Conservation (phyloP, 2,329 filamentous ascomycete genomes). For the Ophiocordyceps sinensis region DNA sequence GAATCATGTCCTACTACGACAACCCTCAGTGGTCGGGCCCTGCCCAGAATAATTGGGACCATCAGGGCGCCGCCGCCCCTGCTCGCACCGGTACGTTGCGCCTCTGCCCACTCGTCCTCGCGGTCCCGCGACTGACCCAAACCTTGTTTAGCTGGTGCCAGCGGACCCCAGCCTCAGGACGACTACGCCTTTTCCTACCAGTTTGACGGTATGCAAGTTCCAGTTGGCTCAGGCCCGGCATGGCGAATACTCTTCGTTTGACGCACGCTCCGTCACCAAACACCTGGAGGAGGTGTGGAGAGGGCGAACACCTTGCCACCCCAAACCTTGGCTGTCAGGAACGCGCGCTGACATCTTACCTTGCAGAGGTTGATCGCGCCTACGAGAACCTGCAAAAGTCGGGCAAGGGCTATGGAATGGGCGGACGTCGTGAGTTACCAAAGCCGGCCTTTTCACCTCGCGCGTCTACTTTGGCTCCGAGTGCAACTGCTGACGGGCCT, state of each 20-base stretch:
- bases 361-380: slow-evolving; percentile 82
- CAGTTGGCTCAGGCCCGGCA: not conserved
- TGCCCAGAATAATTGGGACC: slow-evolving; percentile 29
- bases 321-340: too few species aligned
- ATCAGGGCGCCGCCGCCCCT: slow-evolving; percentile 24
- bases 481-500: slow-evolving; percentile 1
- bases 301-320: not conserved
- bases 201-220: slow-evolving; percentile 64
- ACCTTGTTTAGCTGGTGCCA: slow-evolving; percentile 42
- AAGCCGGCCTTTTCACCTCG: not conserved
- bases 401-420: slow-evolving; percentile 71
- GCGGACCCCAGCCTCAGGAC: slow-evolving; percentile 58
- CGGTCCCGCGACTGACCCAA: slow-evolving; percentile 2
- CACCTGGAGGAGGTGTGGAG: not conserved
- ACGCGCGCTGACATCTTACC: not conserved
- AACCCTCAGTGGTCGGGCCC: slow-evolving; percentile 25
- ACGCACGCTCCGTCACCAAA: not conserved
- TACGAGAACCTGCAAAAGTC: slow-evolving; percentile 94
- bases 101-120: not conserved
- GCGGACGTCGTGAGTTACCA: slow-evolving; percentile 55
- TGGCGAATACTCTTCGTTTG: not conserved
- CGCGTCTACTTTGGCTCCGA: not conserved
- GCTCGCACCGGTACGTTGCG: slow-evolving; percentile 22
- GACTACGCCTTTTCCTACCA: slow-evolving; percentile 76
- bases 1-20: slow-evolving; percentile 30